Percentiles rank a stretch among this genome's conserved stretches.
These are phyloP conservation scores for Fusarium phyllophilum DNA, from an alignment of 2,329 filamentous ascomycete genomes.

Conservation along the genomic window DNA sequence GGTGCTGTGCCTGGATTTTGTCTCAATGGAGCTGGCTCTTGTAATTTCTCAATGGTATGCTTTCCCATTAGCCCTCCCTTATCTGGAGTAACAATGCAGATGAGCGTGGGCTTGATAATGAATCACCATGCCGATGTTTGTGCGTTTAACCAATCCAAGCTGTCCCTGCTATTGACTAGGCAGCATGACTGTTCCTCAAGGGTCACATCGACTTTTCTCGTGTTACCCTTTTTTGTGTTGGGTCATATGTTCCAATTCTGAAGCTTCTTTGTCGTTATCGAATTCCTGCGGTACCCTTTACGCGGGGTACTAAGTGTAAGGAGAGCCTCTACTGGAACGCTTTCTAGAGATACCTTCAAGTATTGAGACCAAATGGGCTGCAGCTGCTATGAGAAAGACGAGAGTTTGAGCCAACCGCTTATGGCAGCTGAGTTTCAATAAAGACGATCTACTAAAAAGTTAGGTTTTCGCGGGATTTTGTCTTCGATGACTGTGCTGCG, in stretches of 20 bases:
- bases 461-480: slow-evolving; percentile 4
- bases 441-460: background rate
- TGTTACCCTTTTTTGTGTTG: slow-evolving; percentile 23
- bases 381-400: background rate
- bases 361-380: background rate
- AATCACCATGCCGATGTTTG: slow-evolving; percentile 34
- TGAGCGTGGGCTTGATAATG: slow-evolving; percentile 22
- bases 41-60: slow-evolving; percentile 29
- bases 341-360: slow-evolving; percentile 2
- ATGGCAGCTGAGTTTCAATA: slow-evolving; percentile 16
- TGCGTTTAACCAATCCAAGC: slow-evolving; percentile 7
- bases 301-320: background rate
- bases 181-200: slow-evolving; percentile 23
- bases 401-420: slow-evolving; percentile 23
- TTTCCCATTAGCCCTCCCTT: slow-evolving; percentile 30
- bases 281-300: slow-evolving; percentile 24
- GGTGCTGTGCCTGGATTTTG: slow-evolving; percentile 18
- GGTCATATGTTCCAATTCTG: slow-evolving; percentile 19
- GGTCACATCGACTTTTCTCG: slow-evolving; percentile 25
- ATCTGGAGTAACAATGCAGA: slow-evolving; percentile 16
- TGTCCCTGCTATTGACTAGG: slow-evolving; percentile 10
- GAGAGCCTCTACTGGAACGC: slow-evolving; percentile 2
- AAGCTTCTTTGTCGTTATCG: slow-evolving; percentile 20
- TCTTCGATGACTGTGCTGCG: slow-evolving; percentile 1
- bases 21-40: slow-evolving; percentile 3